Evolutionary conservation across 2,329 filamentous ascomycete genomes (phyloP).

Genomic region (Alternaria tenuissima): DNA sequence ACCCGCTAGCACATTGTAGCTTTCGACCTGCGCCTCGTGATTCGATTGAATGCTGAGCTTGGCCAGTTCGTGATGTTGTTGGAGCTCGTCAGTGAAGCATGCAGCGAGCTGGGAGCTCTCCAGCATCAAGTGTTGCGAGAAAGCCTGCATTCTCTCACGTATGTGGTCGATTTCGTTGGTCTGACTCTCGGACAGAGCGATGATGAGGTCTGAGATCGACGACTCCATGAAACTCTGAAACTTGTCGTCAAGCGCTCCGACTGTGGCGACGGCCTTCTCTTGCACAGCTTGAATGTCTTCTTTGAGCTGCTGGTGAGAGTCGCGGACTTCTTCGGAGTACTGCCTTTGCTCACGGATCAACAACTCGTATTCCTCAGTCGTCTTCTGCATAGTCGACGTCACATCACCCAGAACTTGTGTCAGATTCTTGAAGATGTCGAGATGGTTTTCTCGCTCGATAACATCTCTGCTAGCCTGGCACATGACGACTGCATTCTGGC

Average conservation of each 20-base stretch:
- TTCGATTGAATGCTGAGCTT: slow-evolving; percentile 21
- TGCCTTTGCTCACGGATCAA: slow-evolving; percentile 33
- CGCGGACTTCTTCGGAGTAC: slow-evolving; percentile 31
- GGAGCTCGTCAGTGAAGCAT: slow-evolving; percentile 24
- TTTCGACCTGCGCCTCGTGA: slow-evolving; percentile 31
- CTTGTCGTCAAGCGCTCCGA: slow-evolving; percentile 25
- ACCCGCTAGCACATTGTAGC: slow-evolving; percentile 20
- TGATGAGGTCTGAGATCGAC: slow-evolving; percentile 29
- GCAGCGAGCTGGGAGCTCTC: slow-evolving; percentile 29
- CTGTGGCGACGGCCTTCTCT: slow-evolving; percentile 30
- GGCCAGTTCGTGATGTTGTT: slow-evolving; percentile 26
- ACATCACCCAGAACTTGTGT: slow-evolving; percentile 37
- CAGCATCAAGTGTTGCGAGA: slow-evolving; percentile 28
- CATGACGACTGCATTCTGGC: slow-evolving; percentile 68
- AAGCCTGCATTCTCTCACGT: slow-evolving; percentile 28
- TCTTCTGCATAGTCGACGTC: slow-evolving; percentile 30
- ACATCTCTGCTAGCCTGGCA: slow-evolving; percentile 68
- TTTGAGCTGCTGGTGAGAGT: slow-evolving; percentile 29
- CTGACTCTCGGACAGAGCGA: slow-evolving; percentile 27
- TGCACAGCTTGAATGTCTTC: slow-evolving; percentile 28
- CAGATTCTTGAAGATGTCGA: slow-evolving; percentile 45
- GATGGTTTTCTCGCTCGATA: slow-evolving; percentile 62
- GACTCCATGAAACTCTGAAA: slow-evolving; percentile 31
- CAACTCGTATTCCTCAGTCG: slow-evolving; percentile 34
- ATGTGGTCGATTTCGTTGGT: slow-evolving; percentile 25